Base-by-base conservation (phyloP, 2,329 filamentous ascomycete genomes). In the Colletotrichum sp. region DNA sequence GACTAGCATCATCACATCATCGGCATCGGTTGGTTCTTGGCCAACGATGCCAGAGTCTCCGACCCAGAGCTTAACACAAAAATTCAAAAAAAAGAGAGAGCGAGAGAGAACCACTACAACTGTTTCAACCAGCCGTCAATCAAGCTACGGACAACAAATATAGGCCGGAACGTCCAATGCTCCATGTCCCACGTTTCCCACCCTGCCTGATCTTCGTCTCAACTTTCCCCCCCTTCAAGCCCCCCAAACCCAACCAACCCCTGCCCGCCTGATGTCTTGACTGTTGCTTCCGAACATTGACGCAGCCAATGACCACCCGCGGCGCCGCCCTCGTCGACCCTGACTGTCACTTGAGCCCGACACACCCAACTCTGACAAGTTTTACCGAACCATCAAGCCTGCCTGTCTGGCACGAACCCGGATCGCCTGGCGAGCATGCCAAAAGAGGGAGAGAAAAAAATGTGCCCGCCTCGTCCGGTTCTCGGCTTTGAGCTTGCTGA, bases 141-240 rank as follows among this genome's bases (percentile, higher is more conserved):
- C 34, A 64, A 65, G 21, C 64, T 59, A 64, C 30, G 44, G 30
- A 44, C 52, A 26, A 16, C 59, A 69, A 60, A 39, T 68, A 65
- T 59, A 68, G 63, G 64, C 70, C 73, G 70, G 70, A 76, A 68
- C 70, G 64, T 36, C 64, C 64, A 65, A 65, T 62, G 74, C 74
- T 36, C 64, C 74, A 63, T 60, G 39, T 57, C 72, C 72, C 72
- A 63, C 52, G 72, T 72, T 73, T 72, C 69, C 55, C 64, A 64
- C 57, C 44, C 52, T 76, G 66, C 75, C 71, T 71, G 71, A 71
- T 76, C 75, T 71, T 62, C 75, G 75, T 76, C 75, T 71, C 75
- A 76, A 67, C 71, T 63, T 34, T 15, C 16, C 21, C 28, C 28
- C 21, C n/a, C 39, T 24, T 21, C 21, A 32, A n/a, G 16, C 32